phyloP scores from a whole-genome alignment of 2,329 filamentous ascomycete genomes.

The Colletotrichum spinosum region DNA sequence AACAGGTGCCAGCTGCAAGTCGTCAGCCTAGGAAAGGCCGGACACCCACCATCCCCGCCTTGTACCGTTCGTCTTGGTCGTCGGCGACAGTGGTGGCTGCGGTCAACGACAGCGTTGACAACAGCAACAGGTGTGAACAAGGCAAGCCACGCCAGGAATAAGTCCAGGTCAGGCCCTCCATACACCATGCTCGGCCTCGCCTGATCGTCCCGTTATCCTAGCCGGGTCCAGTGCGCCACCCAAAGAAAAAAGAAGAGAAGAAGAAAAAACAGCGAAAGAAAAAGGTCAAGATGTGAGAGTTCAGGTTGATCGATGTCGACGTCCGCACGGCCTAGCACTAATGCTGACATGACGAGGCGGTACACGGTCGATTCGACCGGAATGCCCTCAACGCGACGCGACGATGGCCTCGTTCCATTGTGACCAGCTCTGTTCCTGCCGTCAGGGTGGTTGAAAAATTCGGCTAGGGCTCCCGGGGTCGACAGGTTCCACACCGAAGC shows the following conservation, averaged over 20 bases:
- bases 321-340: conserved; percentile 37
- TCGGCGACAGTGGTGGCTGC: conserved; percentile 21
- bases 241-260: too few species aligned
- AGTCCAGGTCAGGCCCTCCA: conserved; percentile 14
- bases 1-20: conserved; percentile 32
- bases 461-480: conserved; percentile 30
- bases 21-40: conserved; percentile 20
- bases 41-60: conserved; percentile 14
- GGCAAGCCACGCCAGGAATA: conserved; percentile 30
- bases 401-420: conserved; percentile 30
- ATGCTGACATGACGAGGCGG: conserved; percentile 42
- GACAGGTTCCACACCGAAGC: not conserved
- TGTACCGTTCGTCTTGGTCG: conserved; percentile 14
- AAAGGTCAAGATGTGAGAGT: conserved; percentile 20
- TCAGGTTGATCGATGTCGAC: conserved; percentile 32
- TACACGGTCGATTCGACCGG: conserved; percentile 8
- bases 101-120: conserved; percentile 15
- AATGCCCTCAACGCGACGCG: conserved; percentile 41
- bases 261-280: too few species aligned
- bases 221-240: conserved; percentile 30
- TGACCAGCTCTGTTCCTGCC: conserved; percentile 7
- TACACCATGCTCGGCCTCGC: conserved; percentile 35
- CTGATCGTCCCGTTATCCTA: conserved; percentile 44
- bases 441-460: conserved; percentile 4
- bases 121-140: conserved; percentile 14